Conservation (phyloP, 768 basidiomycete species). For the Panaeolus cyanescens region DNA sequence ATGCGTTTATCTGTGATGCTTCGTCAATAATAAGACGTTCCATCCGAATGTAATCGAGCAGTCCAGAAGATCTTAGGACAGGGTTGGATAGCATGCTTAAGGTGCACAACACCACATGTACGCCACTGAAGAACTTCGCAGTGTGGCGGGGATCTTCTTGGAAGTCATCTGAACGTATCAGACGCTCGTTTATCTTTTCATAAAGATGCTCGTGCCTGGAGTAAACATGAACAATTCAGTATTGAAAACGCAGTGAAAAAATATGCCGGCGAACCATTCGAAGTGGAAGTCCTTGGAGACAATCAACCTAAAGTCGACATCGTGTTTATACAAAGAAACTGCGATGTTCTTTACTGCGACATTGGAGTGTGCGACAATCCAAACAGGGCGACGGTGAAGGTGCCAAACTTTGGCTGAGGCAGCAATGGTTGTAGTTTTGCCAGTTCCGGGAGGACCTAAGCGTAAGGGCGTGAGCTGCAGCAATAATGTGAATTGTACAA, state of each 20-base stretch:
- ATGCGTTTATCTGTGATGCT: conserved; percentile 51
- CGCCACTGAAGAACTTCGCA: conserved; percentile 26
- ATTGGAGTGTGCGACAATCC: conserved; percentile 52
- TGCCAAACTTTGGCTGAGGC: conserved; percentile 41
- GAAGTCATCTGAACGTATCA: conserved; percentile 46
- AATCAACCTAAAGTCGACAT: conserved; percentile 41
- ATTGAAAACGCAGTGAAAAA: not conserved
- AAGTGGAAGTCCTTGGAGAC: conserved; percentile 50
- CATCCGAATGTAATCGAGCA: conserved; percentile 41
- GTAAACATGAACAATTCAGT: not conserved
- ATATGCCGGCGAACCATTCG: conserved; percentile 37
- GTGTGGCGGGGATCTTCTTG: conserved; percentile 22
- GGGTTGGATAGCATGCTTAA: conserved; percentile 53
- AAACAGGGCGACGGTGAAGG: conserved; percentile 21
- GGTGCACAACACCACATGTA: conserved; percentile 45
- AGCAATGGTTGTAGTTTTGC: conserved; percentile 54
- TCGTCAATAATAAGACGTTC: conserved; percentile 57
- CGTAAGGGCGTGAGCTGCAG: too few species aligned
- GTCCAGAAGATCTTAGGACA: conserved; percentile 29
- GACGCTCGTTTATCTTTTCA: conserved; percentile 24
- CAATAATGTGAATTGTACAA: too few species aligned
- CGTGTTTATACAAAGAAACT: conserved; percentile 36
- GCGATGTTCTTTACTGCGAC: conserved; percentile 55
- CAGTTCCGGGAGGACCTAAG: conserved; percentile 52
- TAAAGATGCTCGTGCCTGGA: conserved; percentile 57